phyloP scores from a whole-genome alignment of 2,329 filamentous ascomycete genomes.

The Ceratocystis albifundus region DNA sequence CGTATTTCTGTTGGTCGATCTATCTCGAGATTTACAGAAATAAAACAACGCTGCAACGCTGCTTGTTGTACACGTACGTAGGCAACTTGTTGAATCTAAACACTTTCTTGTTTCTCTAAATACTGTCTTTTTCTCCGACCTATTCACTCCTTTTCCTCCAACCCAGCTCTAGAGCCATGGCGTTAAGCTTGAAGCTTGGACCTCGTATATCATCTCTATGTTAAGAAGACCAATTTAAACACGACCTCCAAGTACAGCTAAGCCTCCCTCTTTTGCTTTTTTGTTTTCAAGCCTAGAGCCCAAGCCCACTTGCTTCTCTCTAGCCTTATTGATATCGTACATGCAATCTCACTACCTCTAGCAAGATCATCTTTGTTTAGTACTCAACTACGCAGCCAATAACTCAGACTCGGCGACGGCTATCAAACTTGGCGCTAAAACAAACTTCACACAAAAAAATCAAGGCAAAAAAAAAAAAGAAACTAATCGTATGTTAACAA shows the following conservation, averaged over 20 bases:
- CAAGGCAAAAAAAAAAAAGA: too few relatives aligned
- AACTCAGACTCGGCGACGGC: neutral
- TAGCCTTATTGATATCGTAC: too few relatives aligned
- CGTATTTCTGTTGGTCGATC: slow-evolving; percentile 5
- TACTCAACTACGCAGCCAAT: too few relatives aligned
- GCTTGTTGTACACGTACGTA: slow-evolving; percentile 9
- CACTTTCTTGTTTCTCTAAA: neutral
- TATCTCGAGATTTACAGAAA: neutral
- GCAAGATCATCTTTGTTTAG: too few relatives aligned
- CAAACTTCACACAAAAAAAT: neutral
- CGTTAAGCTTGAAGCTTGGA: slow-evolving; percentile 10
- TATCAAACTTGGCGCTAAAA: slow-evolving; percentile 10
- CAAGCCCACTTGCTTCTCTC: too few relatives aligned
- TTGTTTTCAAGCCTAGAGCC: too few relatives aligned
- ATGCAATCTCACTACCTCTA: too few relatives aligned
- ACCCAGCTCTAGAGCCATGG: neutral
- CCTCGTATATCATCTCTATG: neutral
- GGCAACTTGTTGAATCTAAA: neutral
- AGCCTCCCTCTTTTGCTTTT: neutral
- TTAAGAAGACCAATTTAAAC: slow-evolving; percentile 6
- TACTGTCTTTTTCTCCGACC: too few relatives aligned
- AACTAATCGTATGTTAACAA: too few relatives aligned
- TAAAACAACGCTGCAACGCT: slow-evolving; percentile 15
- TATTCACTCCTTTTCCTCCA: neutral
- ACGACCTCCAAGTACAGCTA: neutral